These are phyloP conservation scores for Xenoacremonium recifei DNA, from an alignment of 2,329 filamentous ascomycete species.

Conservation along the genomic window DNA sequence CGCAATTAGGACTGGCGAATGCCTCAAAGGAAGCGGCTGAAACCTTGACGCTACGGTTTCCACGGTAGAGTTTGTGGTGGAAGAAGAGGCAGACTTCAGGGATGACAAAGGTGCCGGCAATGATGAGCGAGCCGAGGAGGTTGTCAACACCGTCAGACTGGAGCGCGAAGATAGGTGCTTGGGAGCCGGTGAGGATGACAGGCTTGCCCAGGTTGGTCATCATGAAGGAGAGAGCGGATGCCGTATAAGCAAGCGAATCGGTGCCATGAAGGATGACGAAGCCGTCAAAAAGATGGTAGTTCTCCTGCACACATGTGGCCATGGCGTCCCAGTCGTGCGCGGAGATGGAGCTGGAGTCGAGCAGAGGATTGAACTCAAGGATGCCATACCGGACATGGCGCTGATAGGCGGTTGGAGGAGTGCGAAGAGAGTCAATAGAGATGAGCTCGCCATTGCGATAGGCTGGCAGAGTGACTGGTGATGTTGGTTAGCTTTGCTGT, in stretches of 20 bases:
- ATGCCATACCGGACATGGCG: constrained; percentile 81
- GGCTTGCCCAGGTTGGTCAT: constrained; percentile 87
- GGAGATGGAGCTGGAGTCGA: constrained; percentile 89
- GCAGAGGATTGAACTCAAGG: constrained; percentile 77
- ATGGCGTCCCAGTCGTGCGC: constrained; percentile 85
- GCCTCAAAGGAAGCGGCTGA: constrained; percentile 84
- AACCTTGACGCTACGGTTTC: constrained; percentile 85
- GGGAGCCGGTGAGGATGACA: constrained; percentile 79
- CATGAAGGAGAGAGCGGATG: constrained; percentile 91
- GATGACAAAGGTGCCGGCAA: constrained; percentile 89
- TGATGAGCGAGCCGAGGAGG: constrained; percentile 80
- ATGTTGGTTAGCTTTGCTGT: too few relatives aligned
- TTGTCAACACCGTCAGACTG: constrained; percentile 93
- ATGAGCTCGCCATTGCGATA: constrained; percentile 48
- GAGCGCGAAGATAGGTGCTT: constrained; percentile 84
- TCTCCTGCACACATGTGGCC: constrained; percentile 73
- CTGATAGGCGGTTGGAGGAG: constrained; percentile 76
- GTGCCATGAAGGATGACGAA: constrained; percentile 92
- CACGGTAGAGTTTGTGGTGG: constrained; percentile 85
- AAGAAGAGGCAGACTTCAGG: constrained; percentile 94
- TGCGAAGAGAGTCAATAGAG: constrained; percentile 68
- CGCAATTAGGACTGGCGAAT: constrained; percentile 84
- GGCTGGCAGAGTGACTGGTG: constrained; percentile 48
- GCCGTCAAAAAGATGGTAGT: constrained; percentile 86
- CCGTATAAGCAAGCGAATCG: constrained; percentile 85